These are phyloP conservation scores for Saksenaea vasiformis DNA, from an alignment of 371 early-diverging fungal genomes.

Conservation along the genomic window DNA sequence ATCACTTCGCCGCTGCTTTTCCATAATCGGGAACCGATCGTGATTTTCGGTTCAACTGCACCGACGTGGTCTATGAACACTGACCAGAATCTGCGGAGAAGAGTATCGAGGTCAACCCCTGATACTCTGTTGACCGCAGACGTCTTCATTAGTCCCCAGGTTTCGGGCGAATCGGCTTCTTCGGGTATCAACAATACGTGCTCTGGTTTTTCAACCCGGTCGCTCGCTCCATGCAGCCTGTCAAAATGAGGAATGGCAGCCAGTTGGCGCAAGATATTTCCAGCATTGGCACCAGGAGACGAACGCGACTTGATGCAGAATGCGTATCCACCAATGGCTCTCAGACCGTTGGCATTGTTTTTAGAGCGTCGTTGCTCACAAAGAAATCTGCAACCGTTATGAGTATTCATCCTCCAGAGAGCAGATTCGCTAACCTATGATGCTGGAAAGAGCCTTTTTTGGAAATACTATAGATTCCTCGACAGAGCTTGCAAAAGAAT, in stretches of 20 bases:
- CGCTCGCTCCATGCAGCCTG: neutral
- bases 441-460: too few species aligned
- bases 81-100: neutral
- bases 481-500: too few species aligned
- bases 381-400: too few species aligned
- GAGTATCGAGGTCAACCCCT: neutral
- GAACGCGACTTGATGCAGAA: neutral
- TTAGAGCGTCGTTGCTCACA: too few species aligned
- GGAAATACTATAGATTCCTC: too few species aligned
- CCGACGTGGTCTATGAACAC: neutral
- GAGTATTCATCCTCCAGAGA: too few species aligned
- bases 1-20: neutral
- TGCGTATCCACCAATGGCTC: neutral
- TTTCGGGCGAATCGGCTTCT: neutral
- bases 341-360: too few species aligned
- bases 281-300: neutral
- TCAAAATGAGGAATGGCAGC: neutral
- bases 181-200: neutral
- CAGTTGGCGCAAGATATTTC: neutral
- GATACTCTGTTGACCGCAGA: neutral
- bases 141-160: neutral
- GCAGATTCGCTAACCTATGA: too few species aligned
- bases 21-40: neutral
- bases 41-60: neutral
- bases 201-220: neutral